Percentiles rank a stretch among this genome's conserved stretches.
phyloP scores from a whole-genome alignment of 2,329 filamentous ascomycete genomes.

The Ceratocystis huliohia region DNA sequence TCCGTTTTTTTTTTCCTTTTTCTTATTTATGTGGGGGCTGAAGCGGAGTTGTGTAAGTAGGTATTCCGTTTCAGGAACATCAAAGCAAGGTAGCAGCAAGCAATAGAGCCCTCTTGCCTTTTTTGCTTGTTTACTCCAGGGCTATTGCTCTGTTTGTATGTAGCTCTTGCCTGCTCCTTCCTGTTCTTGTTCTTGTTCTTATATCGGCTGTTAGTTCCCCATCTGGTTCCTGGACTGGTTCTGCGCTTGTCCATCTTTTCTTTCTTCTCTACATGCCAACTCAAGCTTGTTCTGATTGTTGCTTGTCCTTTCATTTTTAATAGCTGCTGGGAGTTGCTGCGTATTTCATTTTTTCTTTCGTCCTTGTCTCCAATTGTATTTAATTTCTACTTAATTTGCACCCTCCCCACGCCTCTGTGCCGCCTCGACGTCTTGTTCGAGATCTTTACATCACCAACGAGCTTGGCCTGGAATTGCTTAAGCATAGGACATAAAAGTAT shows the following conservation, averaged over 20 bases:
- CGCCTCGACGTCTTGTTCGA: background rate
- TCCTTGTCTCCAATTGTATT: background rate
- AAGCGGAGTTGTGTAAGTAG: background rate
- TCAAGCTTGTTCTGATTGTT: background rate
- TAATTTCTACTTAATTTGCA: background rate
- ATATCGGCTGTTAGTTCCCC: background rate
- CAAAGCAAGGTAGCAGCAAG: background rate
- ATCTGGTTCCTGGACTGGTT: background rate
- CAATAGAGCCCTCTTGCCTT: too few species aligned
- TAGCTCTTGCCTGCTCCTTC: background rate
- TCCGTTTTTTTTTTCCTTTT: background rate
- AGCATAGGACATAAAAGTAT: background rate
- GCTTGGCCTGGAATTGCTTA: too few species aligned
- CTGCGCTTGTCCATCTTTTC: background rate
- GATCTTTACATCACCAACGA: background rate
- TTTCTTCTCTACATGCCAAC: background rate
- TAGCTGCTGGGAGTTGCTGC: background rate
- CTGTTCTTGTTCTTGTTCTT: conserved; percentile 15
- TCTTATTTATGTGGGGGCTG: background rate
- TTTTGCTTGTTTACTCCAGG: too few species aligned
- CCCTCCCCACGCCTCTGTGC: background rate
- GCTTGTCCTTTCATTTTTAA: background rate
- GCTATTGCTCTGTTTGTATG: too few species aligned
- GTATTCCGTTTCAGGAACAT: conserved; percentile 1
- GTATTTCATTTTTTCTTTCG: background rate